phyloP scores from a whole-genome alignment of 2,329 filamentous ascomycete species.

The Lachnellula hyalina region DNA sequence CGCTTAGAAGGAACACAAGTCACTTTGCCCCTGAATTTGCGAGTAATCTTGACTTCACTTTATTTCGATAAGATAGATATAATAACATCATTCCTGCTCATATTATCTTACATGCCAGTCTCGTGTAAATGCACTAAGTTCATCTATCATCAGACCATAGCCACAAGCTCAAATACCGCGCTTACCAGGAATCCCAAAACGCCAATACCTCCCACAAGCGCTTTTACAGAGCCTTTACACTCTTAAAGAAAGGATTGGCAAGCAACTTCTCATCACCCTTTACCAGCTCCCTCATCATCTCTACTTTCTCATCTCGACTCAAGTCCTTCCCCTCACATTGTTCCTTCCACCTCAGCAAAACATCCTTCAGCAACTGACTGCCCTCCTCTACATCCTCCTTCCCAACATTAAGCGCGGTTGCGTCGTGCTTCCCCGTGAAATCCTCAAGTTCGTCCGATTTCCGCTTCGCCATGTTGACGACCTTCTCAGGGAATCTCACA shows the following conservation, averaged over 20 bases:
- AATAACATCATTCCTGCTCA: too few relatives aligned
- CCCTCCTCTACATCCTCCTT: conserved; percentile 88
- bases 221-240: conserved; percentile 37
- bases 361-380: conserved; percentile 74
- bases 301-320: conserved; percentile 71
- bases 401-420: conserved; percentile 55
- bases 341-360: conserved; percentile 81
- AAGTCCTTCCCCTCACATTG: conserved; percentile 57
- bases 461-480: conserved; percentile 97
- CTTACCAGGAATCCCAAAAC: neutral
- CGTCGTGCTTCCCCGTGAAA: conserved; percentile 75
- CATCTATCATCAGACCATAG: neutral
- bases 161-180: neutral
- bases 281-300: conserved; percentile 74
- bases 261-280: conserved; percentile 60
- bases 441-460: conserved; percentile 98
- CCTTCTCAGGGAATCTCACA: conserved; percentile 92
- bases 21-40: too few relatives aligned
- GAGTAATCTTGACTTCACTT: too few relatives aligned
- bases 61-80: too few relatives aligned
- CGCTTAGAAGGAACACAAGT: too few relatives aligned
- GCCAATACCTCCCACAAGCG: conserved; percentile 1
- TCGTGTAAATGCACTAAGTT: too few relatives aligned
- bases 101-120: too few relatives aligned
- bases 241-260: conserved; percentile 65